These are phyloP conservation scores for Priceomyces melissophilus DNA, from an alignment of 805 yeast species.

Conservation along the genomic window DNA sequence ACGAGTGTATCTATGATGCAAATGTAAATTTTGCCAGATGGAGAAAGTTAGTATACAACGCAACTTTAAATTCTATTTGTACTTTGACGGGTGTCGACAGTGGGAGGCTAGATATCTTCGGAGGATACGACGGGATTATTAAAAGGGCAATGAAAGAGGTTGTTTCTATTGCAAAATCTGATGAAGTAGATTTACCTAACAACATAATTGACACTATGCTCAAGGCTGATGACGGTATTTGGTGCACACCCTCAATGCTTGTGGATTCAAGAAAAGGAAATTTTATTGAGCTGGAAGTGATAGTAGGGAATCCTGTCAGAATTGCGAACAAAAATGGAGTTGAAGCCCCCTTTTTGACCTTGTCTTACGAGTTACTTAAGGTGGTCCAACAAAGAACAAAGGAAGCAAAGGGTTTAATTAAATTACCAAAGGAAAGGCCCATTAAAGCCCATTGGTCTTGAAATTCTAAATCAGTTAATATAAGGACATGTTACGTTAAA, in stretches of 20 bases:
- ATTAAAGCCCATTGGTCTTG: background rate
- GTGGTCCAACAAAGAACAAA: conserved; percentile 17
- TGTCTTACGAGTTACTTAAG: conserved; percentile 16
- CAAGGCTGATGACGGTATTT: conserved; percentile 8
- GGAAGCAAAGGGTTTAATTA: conserved; percentile 16
- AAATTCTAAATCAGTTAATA: too few species aligned
- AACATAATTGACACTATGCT: conserved; percentile 18
- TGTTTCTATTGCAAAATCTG: conserved; percentile 18
- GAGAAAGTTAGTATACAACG: conserved; percentile 67
- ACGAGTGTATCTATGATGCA: conserved; percentile 19
- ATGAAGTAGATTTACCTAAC: conserved; percentile 17
- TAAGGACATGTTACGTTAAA: too few species aligned
- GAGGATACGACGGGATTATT: conserved; percentile 16
- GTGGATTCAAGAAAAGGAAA: conserved; percentile 20
- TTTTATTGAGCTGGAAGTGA: conserved; percentile 19
- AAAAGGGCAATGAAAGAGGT: conserved; percentile 19
- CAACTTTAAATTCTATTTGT: conserved; percentile 56
- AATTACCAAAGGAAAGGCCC: conserved; percentile 17
- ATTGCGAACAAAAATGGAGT: conserved; percentile 17
- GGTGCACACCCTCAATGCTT: conserved; percentile 23
- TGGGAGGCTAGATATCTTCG: conserved; percentile 18
- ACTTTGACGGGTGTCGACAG: conserved; percentile 24
- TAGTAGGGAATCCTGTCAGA: conserved; percentile 19
- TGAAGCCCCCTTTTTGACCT: conserved; percentile 15
- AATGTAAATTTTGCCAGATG: conserved; percentile 43